Conservation (phyloP, 768 basidiomycete genomes). For the Suillus hirtellus region DNA sequence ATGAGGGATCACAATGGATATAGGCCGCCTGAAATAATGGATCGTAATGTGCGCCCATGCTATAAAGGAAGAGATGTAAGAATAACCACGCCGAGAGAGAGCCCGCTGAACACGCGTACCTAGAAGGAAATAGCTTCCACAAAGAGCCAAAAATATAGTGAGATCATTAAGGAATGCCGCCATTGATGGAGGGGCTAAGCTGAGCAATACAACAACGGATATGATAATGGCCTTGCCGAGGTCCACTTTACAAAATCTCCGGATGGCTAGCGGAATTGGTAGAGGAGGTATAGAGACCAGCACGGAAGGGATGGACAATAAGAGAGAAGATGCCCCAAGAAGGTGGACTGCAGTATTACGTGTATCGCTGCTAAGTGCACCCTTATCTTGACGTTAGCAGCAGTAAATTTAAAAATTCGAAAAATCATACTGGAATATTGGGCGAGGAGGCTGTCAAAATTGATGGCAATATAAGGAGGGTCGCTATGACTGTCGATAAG, state of each 20-base stretch:
- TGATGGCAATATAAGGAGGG: constrained; percentile 56
- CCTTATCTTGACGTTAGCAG: constrained; percentile 18
- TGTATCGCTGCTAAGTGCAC: constrained; percentile 7
- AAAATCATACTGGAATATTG: constrained; percentile 38
- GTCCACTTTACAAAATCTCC: constrained; percentile 42
- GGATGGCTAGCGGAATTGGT: constrained; percentile 45
- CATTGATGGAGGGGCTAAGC: constrained; percentile 44
- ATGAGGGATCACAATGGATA: constrained; percentile 74
- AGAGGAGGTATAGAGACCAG: constrained; percentile 56
- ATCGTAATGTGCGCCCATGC: constrained; percentile 78
- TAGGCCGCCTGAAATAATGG: constrained; percentile 82
- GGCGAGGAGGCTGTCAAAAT: constrained; percentile 52
- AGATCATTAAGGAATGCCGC: constrained; percentile 46
- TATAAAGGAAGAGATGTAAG: constrained; percentile 19
- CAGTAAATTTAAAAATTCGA: constrained; percentile 23
- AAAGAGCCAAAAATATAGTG: constrained; percentile 51
- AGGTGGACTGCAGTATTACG: constrained; percentile 26
- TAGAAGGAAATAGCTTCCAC: constrained; percentile 63
- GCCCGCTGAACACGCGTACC: constrained; percentile 35
- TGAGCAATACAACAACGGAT: constrained; percentile 42
- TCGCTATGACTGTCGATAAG: constrained; percentile 48
- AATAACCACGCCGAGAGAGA: constrained; percentile 1
- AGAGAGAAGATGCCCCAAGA: constrained; percentile 52
- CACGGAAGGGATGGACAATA: constrained; percentile 59
- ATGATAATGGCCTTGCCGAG: constrained; percentile 47